Evolutionary conservation across 2,329 filamentous ascomycete genomes (phyloP).

Genomic region (Gaeumannomyces tritici): DNA sequence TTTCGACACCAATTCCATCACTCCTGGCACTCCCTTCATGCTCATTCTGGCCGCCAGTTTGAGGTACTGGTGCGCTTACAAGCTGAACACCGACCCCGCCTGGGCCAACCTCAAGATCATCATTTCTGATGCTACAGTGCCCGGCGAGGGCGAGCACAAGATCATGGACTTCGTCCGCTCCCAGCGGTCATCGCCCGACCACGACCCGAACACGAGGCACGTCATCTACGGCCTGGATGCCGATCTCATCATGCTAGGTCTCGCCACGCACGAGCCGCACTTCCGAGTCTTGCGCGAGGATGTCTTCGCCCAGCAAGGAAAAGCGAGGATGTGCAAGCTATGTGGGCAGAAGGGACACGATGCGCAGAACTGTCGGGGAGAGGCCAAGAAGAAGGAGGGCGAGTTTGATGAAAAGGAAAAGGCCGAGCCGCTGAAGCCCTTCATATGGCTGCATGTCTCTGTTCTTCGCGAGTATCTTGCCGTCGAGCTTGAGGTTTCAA

Average conservation of each 20-base stretch:
- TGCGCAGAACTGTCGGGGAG: slow-evolving; percentile 73
- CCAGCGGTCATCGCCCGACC: slow-evolving; percentile 79
- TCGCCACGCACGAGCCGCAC: slow-evolving; percentile 94
- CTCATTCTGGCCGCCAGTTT: slow-evolving; percentile 83
- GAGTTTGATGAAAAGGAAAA: slow-evolving; percentile 77
- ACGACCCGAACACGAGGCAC: slow-evolving; percentile 93
- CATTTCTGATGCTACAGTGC: slow-evolving; percentile 95
- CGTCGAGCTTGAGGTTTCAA: slow-evolving; percentile 75
- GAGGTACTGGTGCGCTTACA: slow-evolving; percentile 95
- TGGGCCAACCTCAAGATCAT: slow-evolving; percentile 97
- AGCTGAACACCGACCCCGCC: slow-evolving; percentile 89
- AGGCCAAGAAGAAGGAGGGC: slow-evolving; percentile 66
- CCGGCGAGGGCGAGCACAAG: slow-evolving; percentile 97
- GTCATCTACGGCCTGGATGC: slow-evolving; percentile 98
- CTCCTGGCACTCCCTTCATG: slow-evolving; percentile 97
- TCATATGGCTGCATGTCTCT: slow-evolving; percentile 95
- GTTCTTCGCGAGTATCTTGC: slow-evolving; percentile 88
- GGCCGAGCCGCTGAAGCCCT: slow-evolving; percentile 67
- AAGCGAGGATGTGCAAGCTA: slow-evolving; percentile 70
- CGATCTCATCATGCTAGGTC: slow-evolving; percentile 95
- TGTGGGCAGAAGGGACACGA: slow-evolving; percentile 92
- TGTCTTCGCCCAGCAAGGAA: slow-evolving; percentile 86
- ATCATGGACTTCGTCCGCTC: slow-evolving; percentile 98
- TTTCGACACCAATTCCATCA: slow-evolving; percentile 83
- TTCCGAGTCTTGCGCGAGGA: slow-evolving; percentile 95